These are phyloP conservation scores for Xylariaceae sp. DNA, from an alignment of 2,329 filamentous ascomycete species.

Conservation along the genomic window DNA sequence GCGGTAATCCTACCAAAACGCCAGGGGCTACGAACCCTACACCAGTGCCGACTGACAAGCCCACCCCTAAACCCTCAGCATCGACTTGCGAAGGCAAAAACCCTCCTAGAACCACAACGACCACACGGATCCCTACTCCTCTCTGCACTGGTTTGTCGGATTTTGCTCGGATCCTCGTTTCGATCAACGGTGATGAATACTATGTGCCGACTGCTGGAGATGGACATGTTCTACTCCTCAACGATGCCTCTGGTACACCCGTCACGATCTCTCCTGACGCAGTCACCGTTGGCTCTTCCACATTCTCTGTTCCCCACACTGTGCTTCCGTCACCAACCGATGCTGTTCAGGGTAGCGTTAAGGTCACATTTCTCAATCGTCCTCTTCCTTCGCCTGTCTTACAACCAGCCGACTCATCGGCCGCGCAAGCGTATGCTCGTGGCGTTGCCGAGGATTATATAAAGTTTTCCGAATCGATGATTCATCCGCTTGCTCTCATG, in stretches of 20 bases:
- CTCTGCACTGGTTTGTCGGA: slow-evolving; percentile 1
- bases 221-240: not conserved
- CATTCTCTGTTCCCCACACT: not conserved
- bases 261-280: not conserved
- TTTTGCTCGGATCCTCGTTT: not conserved
- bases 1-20: not conserved
- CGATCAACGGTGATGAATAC: not conserved
- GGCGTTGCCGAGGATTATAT: slow-evolving; percentile 1
- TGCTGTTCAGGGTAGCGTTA: not conserved
- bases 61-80: not conserved
- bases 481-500: not conserved
- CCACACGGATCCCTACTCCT: not conserved
- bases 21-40: not conserved
- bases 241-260: slow-evolving; percentile 1
- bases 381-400: not conserved
- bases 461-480: not conserved
- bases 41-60: not conserved
- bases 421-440: not conserved
- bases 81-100: not conserved
- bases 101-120: not conserved
- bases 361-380: not conserved
- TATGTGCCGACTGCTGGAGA: slow-evolving; percentile 1
- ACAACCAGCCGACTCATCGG: not conserved
- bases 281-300: not conserved
- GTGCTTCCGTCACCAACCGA: not conserved